Conservation (phyloP, 2,329 filamentous ascomycete genomes). For the Sporothrix luriei region DNA sequence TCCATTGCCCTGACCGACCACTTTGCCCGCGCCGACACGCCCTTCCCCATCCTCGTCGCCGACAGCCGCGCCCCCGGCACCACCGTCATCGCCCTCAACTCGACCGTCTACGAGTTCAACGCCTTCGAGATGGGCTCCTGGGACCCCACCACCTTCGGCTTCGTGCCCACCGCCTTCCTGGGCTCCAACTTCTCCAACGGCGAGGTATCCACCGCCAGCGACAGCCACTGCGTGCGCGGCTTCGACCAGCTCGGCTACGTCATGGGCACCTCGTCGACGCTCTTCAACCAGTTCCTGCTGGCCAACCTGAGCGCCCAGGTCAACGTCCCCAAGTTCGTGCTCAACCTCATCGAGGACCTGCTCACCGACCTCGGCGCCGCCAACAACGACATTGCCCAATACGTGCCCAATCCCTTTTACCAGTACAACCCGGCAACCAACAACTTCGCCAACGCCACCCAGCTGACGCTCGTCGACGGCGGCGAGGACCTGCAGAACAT, state of each 20-base stretch:
- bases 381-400: slow-evolving; percentile 54
- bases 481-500: slow-evolving; percentile 55
- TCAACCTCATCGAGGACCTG: slow-evolving; percentile 54
- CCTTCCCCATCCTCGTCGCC: slow-evolving; percentile 55
- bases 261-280: slow-evolving; percentile 80
- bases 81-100: slow-evolving; percentile 54
- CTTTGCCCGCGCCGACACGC: slow-evolving; percentile 49
- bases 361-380: slow-evolving; percentile 58
- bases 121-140: slow-evolving; percentile 69
- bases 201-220: slow-evolving; percentile 55
- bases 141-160: slow-evolving; percentile 62
- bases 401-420: slow-evolving; percentile 63
- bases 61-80: slow-evolving; percentile 52
- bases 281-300: slow-evolving; percentile 80
- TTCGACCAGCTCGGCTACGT: slow-evolving; percentile 82
- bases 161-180: slow-evolving; percentile 61
- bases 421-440: slow-evolving; percentile 52
- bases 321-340: slow-evolving; percentile 53
- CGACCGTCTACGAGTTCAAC: slow-evolving; percentile 65
- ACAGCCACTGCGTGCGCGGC: slow-evolving; percentile 68
- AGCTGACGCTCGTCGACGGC: slow-evolving; percentile 55
- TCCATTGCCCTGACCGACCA: slow-evolving; percentile 56
- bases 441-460: slow-evolving; percentile 42
- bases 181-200: slow-evolving; percentile 62
- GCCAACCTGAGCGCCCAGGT: slow-evolving; percentile 56